Evolutionary conservation across 73 alveolate genomes (phyloP).

Genomic region (Paraurostyla sp.): DNA sequence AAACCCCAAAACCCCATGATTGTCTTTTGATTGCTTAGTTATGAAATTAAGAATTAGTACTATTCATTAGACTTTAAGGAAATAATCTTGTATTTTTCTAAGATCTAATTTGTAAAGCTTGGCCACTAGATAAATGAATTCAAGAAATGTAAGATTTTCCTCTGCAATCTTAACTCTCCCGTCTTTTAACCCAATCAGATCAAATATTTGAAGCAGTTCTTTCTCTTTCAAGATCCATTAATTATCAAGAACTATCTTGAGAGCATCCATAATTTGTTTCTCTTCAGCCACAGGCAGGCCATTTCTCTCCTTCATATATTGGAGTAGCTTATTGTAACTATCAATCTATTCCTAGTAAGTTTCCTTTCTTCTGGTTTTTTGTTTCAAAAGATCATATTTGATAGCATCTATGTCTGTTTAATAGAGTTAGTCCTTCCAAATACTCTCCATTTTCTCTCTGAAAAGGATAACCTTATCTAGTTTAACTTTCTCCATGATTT

Average conservation of each 20-base stretch:
- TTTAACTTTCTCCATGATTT: conserved; percentile 47
- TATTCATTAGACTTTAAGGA: not conserved
- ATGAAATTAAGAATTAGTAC: not conserved
- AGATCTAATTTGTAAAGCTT: conserved; percentile 8
- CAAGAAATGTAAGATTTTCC: conserved; percentile 37
- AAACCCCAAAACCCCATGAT: no score
- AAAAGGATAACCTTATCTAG: conserved; percentile 23
- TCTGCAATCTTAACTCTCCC: conserved; percentile 2
- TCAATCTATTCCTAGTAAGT: not conserved
- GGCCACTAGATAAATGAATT: conserved; percentile 21
- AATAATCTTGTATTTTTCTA: conserved; percentile 15
- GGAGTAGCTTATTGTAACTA: not conserved
- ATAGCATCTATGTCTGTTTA: not conserved
- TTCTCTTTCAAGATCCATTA: not conserved
- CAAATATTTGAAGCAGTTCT: conserved; percentile 36
- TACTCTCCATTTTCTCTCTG: conserved; percentile 31
- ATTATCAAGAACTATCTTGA: conserved; percentile 30
- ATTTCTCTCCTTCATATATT: conserved; percentile 27
- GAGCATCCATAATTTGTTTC: conserved; percentile 43
- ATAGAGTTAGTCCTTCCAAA: conserved; percentile 29
- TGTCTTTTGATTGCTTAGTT: no score
- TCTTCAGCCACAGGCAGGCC: conserved; percentile 47
- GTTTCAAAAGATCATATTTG: not conserved
- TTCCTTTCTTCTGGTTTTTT: conserved; percentile 22
- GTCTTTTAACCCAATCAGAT: conserved; percentile 18